Base-by-base conservation (phyloP, 371 early-diverging fungal genomes). In the Syncephalis fuscata region DNA sequence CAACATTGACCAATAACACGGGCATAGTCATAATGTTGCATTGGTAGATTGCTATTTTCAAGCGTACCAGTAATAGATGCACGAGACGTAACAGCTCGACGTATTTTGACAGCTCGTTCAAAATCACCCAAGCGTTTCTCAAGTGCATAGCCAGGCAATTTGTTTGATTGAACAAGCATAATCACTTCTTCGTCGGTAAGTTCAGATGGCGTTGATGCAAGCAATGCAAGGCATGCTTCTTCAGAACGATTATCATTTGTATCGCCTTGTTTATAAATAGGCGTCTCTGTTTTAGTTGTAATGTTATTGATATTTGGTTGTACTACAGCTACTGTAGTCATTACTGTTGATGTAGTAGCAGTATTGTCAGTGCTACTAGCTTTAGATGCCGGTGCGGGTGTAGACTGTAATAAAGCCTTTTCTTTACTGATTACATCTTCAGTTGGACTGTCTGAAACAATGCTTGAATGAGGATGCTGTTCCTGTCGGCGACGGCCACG, bases 1-100 rank as follows among this genome's bases (percentile, higher is more conserved):
- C 95, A 95, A 68, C 94, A 94, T 49, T 83, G 80, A 2, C 93
- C 93, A 55, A 78, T 68, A 3, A 96, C 89, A 54, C 79, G 80
- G 54, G 74, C 65, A 62, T 92, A 95, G 58, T 89, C 85, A 54
- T 88, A 92, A 55, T 83, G 74, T 45, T 78, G 62, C 53, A 79
- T 60, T 15, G 94, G 94, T 42, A 93, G 61, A 7, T 66, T 52
- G 43, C 77, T 73, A 14, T 64, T 38, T 54, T 84, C 81, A 7
- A 84, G 64, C 2, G 78, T 72, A 52, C 74, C 69, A 27, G 80
- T 73, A 15, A 63, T 56, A 0, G 78, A 75, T n/a, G 74, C 77
- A 26, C 82, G 74, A 16, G 84, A 80, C 23, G 83, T 75, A 23
- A 85, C 48, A 8, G 74, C 65, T 44, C 92, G 78, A 14, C 94